A percentile compares a stretch with the other conserved stretches of the same genome.
Evolutionary conservation across 2,329 filamentous ascomycete genomes (phyloP).

Genomic region (Fusarium clavum): DNA sequence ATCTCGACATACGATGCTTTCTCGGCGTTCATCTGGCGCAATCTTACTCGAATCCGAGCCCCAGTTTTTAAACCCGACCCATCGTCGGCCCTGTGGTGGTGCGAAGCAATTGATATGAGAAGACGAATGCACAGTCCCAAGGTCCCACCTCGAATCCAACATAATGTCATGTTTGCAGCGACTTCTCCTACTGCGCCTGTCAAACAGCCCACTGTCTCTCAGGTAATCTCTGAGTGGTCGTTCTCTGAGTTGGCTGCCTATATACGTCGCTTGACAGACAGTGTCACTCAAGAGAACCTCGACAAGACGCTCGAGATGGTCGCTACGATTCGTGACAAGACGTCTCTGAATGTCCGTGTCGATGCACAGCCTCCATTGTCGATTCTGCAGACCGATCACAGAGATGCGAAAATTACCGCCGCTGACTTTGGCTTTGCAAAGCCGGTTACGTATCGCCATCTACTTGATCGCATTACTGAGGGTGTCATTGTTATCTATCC

Average conservation of each 20-base stretch:
- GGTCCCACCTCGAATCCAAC: constrained; percentile 50
- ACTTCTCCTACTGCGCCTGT: constrained; percentile 45
- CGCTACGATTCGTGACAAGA: constrained; percentile 53
- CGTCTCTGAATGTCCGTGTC: constrained; percentile 48
- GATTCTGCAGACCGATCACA: constrained; percentile 52
- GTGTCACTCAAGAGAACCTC: constrained; percentile 49
- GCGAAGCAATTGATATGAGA: constrained; percentile 55
- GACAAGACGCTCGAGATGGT: constrained; percentile 47
- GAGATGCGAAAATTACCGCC: constrained; percentile 46
- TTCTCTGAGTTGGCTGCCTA: constrained; percentile 52
- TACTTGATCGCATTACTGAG: constrained; percentile 47
- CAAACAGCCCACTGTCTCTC: constrained; percentile 46
- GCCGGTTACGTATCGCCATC: constrained; percentile 50
- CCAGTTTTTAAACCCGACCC: constrained; percentile 50
- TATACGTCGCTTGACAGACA: constrained; percentile 53
- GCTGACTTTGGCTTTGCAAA: constrained; percentile 54
- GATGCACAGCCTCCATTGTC: constrained; percentile 53
- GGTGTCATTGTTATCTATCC: constrained; percentile 50
- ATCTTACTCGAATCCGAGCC: constrained; percentile 51
- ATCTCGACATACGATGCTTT: constrained; percentile 61
- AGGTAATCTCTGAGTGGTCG: constrained; percentile 53
- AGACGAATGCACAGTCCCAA: constrained; percentile 50
- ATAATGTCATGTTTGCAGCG: constrained; percentile 50
- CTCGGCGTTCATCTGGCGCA: constrained; percentile 57
- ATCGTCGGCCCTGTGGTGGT: constrained; percentile 48